phyloP scores from a whole-genome alignment of 2,329 filamentous ascomycete species.

The Lasiodiplodia theobromae region DNA sequence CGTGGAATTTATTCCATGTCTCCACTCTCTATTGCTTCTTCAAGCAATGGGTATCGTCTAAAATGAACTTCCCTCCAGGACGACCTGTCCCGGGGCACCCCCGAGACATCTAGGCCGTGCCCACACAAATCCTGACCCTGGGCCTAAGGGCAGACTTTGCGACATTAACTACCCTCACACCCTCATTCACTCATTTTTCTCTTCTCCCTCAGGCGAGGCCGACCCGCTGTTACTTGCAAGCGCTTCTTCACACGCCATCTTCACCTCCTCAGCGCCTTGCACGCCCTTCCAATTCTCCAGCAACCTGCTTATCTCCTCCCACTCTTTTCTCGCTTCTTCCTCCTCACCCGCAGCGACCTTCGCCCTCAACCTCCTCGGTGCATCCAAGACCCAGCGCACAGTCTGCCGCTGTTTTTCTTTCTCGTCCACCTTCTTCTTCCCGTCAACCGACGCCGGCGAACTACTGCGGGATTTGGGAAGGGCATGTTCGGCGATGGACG shows the following conservation, averaged over 20 bases:
- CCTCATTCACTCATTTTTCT: neutral
- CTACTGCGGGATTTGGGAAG: conserved; percentile 22
- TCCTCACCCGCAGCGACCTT: conserved; percentile 66
- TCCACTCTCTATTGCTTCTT: neutral
- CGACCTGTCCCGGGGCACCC: neutral
- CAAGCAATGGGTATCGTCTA: neutral
- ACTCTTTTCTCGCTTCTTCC: conserved; percentile 65
- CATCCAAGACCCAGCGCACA: conserved; percentile 68
- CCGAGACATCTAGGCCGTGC: neutral
- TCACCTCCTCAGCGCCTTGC: conserved; percentile 51
- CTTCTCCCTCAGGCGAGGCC: neutral
- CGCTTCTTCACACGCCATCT: conserved; percentile 43
- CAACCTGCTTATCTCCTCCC: conserved; percentile 50
- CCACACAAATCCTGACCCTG: neutral
- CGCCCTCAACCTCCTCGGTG: conserved; percentile 64
- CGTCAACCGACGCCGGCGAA: conserved; percentile 1
- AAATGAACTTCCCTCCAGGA: neutral
- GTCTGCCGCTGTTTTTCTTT: conserved; percentile 59
- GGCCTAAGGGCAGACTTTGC: neutral
- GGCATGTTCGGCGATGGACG: conserved; percentile 43
- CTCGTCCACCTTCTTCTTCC: conserved; percentile 37
- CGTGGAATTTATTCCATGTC: neutral
- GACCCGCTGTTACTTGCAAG: neutral
- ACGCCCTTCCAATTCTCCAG: conserved; percentile 55
- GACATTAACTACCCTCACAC: neutral